phyloP scores from a whole-genome alignment of 2,329 filamentous ascomycete species.

The Colletotrichum sp. region DNA sequence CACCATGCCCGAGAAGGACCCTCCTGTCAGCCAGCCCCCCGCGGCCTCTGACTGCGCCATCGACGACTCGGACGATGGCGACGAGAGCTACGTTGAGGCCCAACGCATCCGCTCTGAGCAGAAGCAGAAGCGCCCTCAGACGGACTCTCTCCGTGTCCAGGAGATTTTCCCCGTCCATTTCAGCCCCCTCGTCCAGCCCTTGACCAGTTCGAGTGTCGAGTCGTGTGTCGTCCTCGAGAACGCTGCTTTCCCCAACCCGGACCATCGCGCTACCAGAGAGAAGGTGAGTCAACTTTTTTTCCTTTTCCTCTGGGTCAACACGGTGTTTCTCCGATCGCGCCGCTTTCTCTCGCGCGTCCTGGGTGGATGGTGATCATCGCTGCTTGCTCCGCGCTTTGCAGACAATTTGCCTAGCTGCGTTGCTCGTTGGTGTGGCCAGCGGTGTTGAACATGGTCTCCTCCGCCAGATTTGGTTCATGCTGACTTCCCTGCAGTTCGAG shows the following conservation, averaged over 20 bases:
- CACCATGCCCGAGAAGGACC: constrained; percentile 6
- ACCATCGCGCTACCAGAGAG: constrained; percentile 55
- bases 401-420: background rate
- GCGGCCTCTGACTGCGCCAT: constrained; percentile 32
- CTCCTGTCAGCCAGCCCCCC: background rate
- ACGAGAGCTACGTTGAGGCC: constrained; percentile 38
- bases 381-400: background rate
- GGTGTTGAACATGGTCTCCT: background rate
- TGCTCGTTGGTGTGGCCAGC: background rate
- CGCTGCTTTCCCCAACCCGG: constrained; percentile 54
- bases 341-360: background rate
- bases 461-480: background rate
- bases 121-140: constrained; percentile 39
- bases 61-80: constrained; percentile 43
- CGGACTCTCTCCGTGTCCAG: constrained; percentile 37
- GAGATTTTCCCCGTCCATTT: constrained; percentile 62
- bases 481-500: constrained; percentile 58
- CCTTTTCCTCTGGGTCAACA: background rate
- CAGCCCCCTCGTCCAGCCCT: constrained; percentile 75
- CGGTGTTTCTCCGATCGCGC: background rate
- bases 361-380: background rate
- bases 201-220: constrained; percentile 70
- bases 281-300: constrained; percentile 48
- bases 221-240: constrained; percentile 62
- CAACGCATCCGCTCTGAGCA: constrained; percentile 45